Percentiles rank a stretch among this genome's conserved stretches.
These are phyloP conservation scores for Corylus heterophylla DNA, from an alignment of 306 rosid species.

Conservation along the genomic window DNA sequence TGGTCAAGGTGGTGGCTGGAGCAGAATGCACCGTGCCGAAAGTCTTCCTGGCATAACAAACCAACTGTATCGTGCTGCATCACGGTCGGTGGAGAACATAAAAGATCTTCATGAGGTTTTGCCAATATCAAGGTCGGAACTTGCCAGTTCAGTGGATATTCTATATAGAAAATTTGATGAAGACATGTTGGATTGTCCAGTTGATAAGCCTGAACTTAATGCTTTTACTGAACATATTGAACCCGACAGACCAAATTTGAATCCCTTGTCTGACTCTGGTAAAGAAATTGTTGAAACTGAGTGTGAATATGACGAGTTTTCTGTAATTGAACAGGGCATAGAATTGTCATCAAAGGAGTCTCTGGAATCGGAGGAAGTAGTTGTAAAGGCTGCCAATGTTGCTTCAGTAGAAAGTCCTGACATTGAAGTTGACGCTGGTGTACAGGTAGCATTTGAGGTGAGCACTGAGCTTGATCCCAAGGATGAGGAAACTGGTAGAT, in stretches of 20 bases:
- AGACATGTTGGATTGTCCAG: conserved; percentile 33
- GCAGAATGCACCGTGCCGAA: conserved; percentile 34
- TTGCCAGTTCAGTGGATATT: conserved; percentile 52
- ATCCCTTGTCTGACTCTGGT: conserved; percentile 28
- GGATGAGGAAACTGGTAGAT: conserved; percentile 37
- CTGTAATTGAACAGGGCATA: conserved; percentile 55
- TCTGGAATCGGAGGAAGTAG: conserved; percentile 36
- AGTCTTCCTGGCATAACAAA: conserved; percentile 43
- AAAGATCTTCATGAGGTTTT: conserved; percentile 81
- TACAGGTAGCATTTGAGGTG: conserved; percentile 36
- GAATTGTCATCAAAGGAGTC: conserved; percentile 46
- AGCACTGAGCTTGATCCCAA: conserved; percentile 22
- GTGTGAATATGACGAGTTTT: conserved; percentile 48
- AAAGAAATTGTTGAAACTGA: conserved; percentile 33
- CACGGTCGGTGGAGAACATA: conserved; percentile 45
- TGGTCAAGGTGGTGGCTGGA: conserved; percentile 50
- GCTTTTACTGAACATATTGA: conserved; percentile 40
- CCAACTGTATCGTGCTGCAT: conserved; percentile 18
- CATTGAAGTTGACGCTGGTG: conserved; percentile 33
- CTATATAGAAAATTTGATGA: conserved; percentile 52
- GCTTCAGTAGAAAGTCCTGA: conserved; percentile 24
- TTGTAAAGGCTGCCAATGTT: conserved; percentile 40
- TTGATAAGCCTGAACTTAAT: conserved; percentile 40
- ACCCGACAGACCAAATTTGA: conserved; percentile 31
- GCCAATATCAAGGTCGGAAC: conserved; percentile 45